Percentiles rank a stretch among this genome's conserved stretches.
Evolutionary conservation across 306 rosid genomes (phyloP).

Genomic region (Clitoria ternatea): DNA sequence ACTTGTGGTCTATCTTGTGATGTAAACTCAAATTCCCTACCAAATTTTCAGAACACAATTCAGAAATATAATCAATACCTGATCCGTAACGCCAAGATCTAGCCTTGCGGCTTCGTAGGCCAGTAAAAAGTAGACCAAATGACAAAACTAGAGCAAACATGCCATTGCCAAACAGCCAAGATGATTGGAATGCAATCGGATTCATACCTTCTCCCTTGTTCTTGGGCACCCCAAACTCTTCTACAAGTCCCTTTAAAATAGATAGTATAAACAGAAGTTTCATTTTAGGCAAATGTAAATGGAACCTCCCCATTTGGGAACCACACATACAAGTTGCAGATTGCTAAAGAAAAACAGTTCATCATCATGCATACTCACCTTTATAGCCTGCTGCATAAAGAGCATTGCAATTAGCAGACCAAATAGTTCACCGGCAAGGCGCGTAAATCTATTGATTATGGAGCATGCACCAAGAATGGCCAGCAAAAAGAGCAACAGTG

Average conservation of each 20-base stretch:
- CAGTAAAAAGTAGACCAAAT: conserved; percentile 85
- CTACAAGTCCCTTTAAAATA: conserved; percentile 76
- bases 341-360: background rate
- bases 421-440: conserved; percentile 91
- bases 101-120: conserved; percentile 85
- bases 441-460: conserved; percentile 87
- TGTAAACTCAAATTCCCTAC: background rate
- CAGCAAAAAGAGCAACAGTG: conserved; percentile 79
- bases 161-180: conserved; percentile 97
- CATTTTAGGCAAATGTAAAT: background rate
- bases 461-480: conserved; percentile 93
- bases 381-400: conserved; percentile 96
- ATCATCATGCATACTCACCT: conserved; percentile 44
- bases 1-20: background rate
- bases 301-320: background rate
- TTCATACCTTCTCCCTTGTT: conserved; percentile 48
- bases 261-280: conserved; percentile 12
- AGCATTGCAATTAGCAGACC: conserved; percentile 94
- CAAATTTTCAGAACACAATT: background rate
- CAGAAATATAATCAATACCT: conserved; percentile 42
- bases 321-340: background rate
- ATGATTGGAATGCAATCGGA: conserved; percentile 53
- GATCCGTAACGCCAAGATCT: conserved; percentile 97
- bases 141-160: conserved; percentile 94
- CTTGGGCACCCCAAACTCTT: conserved; percentile 71